Conservation (phyloP, 305 asterid species). For the Rubia tinctorum region DNA sequence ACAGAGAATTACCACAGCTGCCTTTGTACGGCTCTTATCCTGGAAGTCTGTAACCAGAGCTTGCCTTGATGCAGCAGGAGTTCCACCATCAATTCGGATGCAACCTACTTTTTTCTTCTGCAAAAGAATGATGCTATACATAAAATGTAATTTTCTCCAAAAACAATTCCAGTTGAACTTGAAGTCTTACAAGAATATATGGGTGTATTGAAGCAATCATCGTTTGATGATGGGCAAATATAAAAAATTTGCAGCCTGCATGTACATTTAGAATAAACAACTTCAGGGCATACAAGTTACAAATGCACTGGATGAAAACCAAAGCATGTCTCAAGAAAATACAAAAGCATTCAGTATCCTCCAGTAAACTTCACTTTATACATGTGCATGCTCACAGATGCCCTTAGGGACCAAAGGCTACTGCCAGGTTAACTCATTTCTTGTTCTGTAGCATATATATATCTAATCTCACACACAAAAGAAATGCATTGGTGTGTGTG, state of each 20-base stretch:
- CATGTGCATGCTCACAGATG: background rate
- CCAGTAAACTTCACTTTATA: background rate
- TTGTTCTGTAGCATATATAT: background rate
- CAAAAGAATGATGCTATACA: constrained; percentile 20
- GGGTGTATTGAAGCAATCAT: constrained; percentile 83
- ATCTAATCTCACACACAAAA: background rate
- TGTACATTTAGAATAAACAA: constrained; percentile 34
- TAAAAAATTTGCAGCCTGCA: constrained; percentile 95
- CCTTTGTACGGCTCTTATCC: constrained; percentile 77
- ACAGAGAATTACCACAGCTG: constrained; percentile 76
- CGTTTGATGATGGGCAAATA: constrained; percentile 93
- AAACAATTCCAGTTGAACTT: constrained; percentile 3
- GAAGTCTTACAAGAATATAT: constrained; percentile 69
- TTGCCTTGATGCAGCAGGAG: constrained; percentile 88
- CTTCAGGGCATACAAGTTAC: constrained; percentile 6
- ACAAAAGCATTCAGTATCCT: background rate
- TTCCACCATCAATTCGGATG: constrained; percentile 90
- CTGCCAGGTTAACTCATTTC: background rate
- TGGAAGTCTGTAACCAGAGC: constrained; percentile 86
- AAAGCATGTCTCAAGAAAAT: background rate
- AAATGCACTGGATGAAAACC: background rate
- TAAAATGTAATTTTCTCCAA: constrained; percentile 12
- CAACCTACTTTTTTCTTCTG: constrained; percentile 92
- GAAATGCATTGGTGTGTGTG: background rate
- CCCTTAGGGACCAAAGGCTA: background rate